Evolutionary conservation across 179 eudicot species (phyloP), one percentile per base, ranked within the genome.

Genomic region (Pouteria campechiana): DNA sequence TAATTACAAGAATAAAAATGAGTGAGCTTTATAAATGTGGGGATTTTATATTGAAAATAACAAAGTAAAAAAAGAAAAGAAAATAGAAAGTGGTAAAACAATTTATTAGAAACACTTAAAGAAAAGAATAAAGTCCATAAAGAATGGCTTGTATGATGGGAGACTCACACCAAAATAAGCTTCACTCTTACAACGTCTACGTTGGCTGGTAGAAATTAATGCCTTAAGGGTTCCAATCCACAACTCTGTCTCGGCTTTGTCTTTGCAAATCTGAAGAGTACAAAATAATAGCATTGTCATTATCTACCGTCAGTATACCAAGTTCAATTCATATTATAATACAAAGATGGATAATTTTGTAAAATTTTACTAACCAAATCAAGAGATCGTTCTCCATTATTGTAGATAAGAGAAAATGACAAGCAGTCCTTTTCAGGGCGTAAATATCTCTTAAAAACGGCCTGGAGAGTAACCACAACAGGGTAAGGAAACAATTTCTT

Each of bases 341-440:
- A 12, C 5, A 32, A 7, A 40, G 2, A 13, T 33, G 18, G n/a
- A n/a, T n/a, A n/a, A n/a, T n/a, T n/a, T n/a, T n/a, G n/a, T n/a
- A n/a, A 13, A 31, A 25, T 32, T 44, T 32, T 7, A 68, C 86
- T 61, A 27, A 89, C 97, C 90, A 85, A 59, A 61, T 89, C 95
- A 48, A 85, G 86, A 36, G 97, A 89, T 73, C 97, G 74, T 30
- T 89, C 93, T 17, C 93, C 93, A 60, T 86, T 76, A 25, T 79
- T 74, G 50, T 81, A 81, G 48, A 89, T 62, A 38, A 89, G 95
- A 2, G 97, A 89, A 69, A 89, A 85, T 27, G 97, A 85, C 42
- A 85, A 66, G 63, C 76, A 85, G 52, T 89, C 95, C 73, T 89
- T 89, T 57, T 89, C 95, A 38, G 93, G 95, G 33, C 86, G 83